Evolutionary conservation across 73 alveolate species (phyloP).

Genomic region (Blepharisma stoltei): DNA sequence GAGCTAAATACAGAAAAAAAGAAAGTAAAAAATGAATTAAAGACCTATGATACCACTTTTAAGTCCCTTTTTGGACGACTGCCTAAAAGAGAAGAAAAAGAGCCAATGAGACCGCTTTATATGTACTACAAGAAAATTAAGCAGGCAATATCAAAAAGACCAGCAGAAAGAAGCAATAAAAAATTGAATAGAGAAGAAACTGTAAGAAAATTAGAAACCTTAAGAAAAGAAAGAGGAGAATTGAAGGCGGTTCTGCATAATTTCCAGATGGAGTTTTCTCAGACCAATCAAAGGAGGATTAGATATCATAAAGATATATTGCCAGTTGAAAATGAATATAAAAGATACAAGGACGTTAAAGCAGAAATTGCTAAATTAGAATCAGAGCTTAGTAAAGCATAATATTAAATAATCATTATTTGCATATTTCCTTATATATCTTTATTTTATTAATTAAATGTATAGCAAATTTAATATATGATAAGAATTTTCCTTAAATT

Average conservation of each 20-base stretch:
- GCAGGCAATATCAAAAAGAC: conserved; percentile 49
- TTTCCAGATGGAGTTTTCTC: conserved; percentile 73
- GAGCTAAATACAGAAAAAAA: conserved; percentile 64
- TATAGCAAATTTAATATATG: too few relatives aligned
- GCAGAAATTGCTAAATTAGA: conserved; percentile 62
- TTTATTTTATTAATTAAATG: too few relatives aligned
- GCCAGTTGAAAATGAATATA: conserved; percentile 80
- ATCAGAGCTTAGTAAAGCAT: neutral
- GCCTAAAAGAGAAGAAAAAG: conserved; percentile 78
- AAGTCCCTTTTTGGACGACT: conserved; percentile 41
- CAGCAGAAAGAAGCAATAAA: conserved; percentile 29
- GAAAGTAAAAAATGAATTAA: conserved; percentile 78
- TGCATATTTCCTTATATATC: too few relatives aligned
- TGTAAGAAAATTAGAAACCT: conserved; percentile 38
- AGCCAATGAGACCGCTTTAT: conserved; percentile 89
- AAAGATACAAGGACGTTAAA: conserved; percentile 77
- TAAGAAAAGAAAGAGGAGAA: conserved; percentile 61
- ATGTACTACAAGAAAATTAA: conserved; percentile 82
- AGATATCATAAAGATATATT: conserved; percentile 80
- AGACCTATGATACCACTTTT: conserved; percentile 70
- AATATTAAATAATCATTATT: too few relatives aligned
- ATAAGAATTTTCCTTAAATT: too few relatives aligned
- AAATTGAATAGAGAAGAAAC: conserved; percentile 38
- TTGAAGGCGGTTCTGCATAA: conserved; percentile 64
- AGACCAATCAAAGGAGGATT: conserved; percentile 75